Base-by-base conservation (phyloP, 2,329 filamentous ascomycete genomes). In the Leptosphaerulina australis region DNA sequence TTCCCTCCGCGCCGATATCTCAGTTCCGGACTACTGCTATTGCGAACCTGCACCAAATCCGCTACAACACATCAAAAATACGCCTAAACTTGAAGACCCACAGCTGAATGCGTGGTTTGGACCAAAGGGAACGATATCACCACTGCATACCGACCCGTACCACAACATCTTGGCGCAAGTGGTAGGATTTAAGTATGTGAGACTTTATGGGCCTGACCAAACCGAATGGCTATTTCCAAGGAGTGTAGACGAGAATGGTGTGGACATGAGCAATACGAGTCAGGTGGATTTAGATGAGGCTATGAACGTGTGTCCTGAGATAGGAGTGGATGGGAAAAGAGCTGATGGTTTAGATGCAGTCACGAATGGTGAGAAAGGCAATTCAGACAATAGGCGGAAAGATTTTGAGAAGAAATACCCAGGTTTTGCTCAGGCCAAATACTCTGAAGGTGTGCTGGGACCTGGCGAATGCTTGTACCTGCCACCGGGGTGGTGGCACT, bases 401-500 rank as follows among this genome's bases (percentile, higher is more conserved):
- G 49, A 66, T 5, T 71, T 71, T 12, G 60, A 72, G 17, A 28
- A 53, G 8, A 25, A 35, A 8, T 85, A 78, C 70, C 80, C 81
- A 1, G 69, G 74, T 0, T 89, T 95, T 57, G 70, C 71, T 38
- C 71, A 79, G 0, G 79, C 88, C 1, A 76, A 81, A 44, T 93
- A 88, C 67, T 74, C 88, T 25, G 94, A 99, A 66, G 86, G 86
- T 47, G 81, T 97, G 1, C 75, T 99, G 5, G 83, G 81, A 22
- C 87, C 88, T 0, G 94, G 93, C 0, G 91, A 99, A 44, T 88
- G 86, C 57, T 70, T 99, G 44, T 94, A 96, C 69, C 90, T 99
- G 44, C 94, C 94, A 0, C 81, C 90, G 4, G 94, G 93, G 0
- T 99, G 94, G 93, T 99, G 94, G 94, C 94, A 99, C 77, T 97